Evolutionary conservation across 1,139 yeast species (phyloP).

Genomic region (Pichia kudriavzevii): DNA sequence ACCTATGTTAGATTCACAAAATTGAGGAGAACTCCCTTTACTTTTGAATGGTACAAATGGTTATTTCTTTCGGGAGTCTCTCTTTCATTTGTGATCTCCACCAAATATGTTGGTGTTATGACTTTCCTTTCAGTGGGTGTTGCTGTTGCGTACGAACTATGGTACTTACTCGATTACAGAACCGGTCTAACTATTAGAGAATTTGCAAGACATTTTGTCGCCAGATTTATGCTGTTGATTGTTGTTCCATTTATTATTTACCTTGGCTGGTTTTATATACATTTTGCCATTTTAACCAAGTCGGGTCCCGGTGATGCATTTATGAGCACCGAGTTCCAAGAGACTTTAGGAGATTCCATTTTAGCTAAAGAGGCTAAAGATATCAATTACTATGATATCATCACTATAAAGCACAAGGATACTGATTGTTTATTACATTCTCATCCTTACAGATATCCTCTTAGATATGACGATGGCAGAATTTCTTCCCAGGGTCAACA

Average conservation of each 20-base stretch:
- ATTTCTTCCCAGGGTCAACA: slow-evolving; percentile 93
- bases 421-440: slow-evolving; percentile 79
- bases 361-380: slow-evolving; percentile 64
- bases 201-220: slow-evolving; percentile 62
- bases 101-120: slow-evolving; percentile 92
- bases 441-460: slow-evolving; percentile 65
- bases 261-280: slow-evolving; percentile 89
- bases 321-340: slow-evolving; percentile 92
- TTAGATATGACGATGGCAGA: slow-evolving; percentile 94
- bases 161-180: slow-evolving; percentile 72
- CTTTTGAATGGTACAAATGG: slow-evolving; percentile 83
- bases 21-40: slow-evolving; percentile 58
- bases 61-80: slow-evolving; percentile 73
- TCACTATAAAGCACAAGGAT: slow-evolving; percentile 71
- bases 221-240: slow-evolving; percentile 67
- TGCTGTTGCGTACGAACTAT: slow-evolving; percentile 79
- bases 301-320: slow-evolving; percentile 96
- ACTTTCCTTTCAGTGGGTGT: slow-evolving; percentile 81
- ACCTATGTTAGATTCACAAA: slow-evolving; percentile 75
- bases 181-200: slow-evolving; percentile 57
- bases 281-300: slow-evolving; percentile 67
- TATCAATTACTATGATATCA: slow-evolving; percentile 65
- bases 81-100: slow-evolving; percentile 82
- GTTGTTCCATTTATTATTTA: slow-evolving; percentile 77
- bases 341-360: slow-evolving; percentile 77